Conservation (phyloP, 805 yeast species). For the Nakazawaea populi region DNA sequence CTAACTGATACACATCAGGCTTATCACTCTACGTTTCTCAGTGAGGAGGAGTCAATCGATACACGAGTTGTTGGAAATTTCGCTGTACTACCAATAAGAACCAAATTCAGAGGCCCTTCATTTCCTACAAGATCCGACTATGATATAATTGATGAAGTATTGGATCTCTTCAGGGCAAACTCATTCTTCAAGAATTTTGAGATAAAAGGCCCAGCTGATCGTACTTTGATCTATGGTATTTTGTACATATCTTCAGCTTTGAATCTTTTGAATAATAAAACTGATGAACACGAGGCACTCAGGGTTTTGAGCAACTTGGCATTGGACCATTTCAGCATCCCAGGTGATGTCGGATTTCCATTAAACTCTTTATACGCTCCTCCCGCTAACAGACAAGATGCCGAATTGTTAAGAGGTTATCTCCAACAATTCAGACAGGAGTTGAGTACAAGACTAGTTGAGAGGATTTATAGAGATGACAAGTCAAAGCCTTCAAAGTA, state of each 20-base stretch:
- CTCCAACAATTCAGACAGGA: conserved; percentile 94
- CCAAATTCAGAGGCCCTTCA: conserved; percentile 88
- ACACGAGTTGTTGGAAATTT: conserved; percentile 72
- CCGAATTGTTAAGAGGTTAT: conserved; percentile 74
- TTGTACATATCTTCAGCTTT: conserved; percentile 83
- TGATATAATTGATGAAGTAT: conserved; percentile 86
- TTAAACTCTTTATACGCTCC: conserved; percentile 73
- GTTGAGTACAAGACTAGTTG: conserved; percentile 72
- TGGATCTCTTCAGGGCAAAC: conserved; percentile 92
- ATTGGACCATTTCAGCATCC: conserved; percentile 81
- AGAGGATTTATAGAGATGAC: conserved; percentile 61
- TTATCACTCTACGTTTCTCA: conserved; percentile 73
- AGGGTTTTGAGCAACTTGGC: conserved; percentile 77
- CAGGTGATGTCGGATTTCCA: conserved; percentile 95
- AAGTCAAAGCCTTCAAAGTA: conserved; percentile 68
- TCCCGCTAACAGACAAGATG: conserved; percentile 68
- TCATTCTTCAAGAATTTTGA: conserved; percentile 96
- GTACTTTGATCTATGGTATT: conserved; percentile 90
- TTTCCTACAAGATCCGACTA: conserved; percentile 71
- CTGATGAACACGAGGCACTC: conserved; percentile 52
- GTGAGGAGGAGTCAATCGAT: conserved; percentile 45
- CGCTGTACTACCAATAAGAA: conserved; percentile 77
- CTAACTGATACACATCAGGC: conserved; percentile 33
- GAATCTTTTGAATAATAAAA: conserved; percentile 45
- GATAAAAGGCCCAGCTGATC: conserved; percentile 91